phyloP scores from a whole-genome alignment of 257 asterid genomes.

The Primulina tabacum region DNA sequence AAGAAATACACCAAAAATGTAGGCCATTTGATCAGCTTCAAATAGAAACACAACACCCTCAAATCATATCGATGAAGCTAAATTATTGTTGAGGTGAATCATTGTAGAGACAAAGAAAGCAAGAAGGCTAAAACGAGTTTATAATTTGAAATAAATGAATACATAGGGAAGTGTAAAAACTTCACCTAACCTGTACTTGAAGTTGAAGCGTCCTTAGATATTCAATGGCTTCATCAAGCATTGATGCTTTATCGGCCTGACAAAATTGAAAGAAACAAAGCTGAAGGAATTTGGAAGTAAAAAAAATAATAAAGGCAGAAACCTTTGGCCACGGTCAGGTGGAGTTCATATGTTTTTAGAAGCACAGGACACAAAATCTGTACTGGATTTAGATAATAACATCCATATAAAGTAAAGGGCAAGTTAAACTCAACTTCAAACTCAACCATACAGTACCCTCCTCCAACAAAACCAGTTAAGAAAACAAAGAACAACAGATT shows the following conservation, averaged over 20 bases:
- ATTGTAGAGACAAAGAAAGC: background rate
- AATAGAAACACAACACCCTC: background rate
- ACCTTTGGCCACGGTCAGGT: background rate
- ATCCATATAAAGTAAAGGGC: background rate
- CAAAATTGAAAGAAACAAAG: conserved; percentile 21
- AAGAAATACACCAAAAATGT: background rate
- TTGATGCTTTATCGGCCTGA: conserved; percentile 97
- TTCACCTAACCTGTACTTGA: conserved; percentile 81
- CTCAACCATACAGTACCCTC: background rate
- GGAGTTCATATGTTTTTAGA: conserved; percentile 3
- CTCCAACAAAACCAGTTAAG: too few relatives aligned
- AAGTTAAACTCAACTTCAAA: background rate
- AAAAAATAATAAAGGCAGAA: background rate
- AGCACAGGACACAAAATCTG: background rate
- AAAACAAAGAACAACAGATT: background rate
- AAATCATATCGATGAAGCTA: background rate
- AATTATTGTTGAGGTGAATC: background rate
- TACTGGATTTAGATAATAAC: conserved; percentile 1
- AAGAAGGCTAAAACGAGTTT: background rate
- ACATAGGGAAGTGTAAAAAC: conserved; percentile 9
- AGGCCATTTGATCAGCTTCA: conserved; percentile 14
- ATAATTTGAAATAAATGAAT: background rate
- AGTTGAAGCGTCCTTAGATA: conserved; percentile 93
- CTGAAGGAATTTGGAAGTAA: conserved; percentile 8
- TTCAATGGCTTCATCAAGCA: conserved; percentile 99